Evolutionary conservation across 176 grass and related monocot genomes (phyloP), one percentile per base, ranked within the genome.

Genomic region (Urochloa ruziziensis): DNA sequence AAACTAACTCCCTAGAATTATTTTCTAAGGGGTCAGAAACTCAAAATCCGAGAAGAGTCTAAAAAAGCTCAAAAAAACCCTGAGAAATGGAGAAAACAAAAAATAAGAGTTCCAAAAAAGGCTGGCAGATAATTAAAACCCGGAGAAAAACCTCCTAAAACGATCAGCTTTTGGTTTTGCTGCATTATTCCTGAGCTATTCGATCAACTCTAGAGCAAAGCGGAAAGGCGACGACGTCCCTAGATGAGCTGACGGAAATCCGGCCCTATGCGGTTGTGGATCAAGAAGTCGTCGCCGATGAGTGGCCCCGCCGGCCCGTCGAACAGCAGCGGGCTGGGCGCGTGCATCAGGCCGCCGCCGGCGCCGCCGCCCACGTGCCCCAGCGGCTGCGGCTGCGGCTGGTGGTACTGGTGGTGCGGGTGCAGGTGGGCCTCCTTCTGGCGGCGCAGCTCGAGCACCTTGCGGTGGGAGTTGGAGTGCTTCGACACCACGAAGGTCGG

Each of bases 401-500:
- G 76, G 25, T 68, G 57, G 3, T 72, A 64, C 5, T 73, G 74
- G 27, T 29, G 67, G 19, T 58, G 73, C 23, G 73, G 71, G 48
- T 81, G 85, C 24, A 36, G 67, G 52, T 90, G 85, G 62, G 80
- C 23, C 72, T 95, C 93, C 89, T 94, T 98, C 89, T 98, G 96
- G n/a, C 96, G 90, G 39, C 91, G 89, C 68, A 98, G 90, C 89
- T 98, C 96, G 24, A 98, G 30, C 58, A 98, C 96, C 93, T 98
- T 98, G 46, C 96, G 96, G 89, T 98, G 96, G 8, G 93, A 98
- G 82, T 98, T 98, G 78, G 96, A 98, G 87, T 98, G 96, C 87
- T 91, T 90, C 3, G 96, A 86, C 78, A 90, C 71, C 78, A 88
- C 62, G 80, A 93, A 98, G 2, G 93, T 95, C 64, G 96, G 96